phyloP scores from a whole-genome alignment of 139 green algal genomes.

The Micractinium conductrix region DNA sequence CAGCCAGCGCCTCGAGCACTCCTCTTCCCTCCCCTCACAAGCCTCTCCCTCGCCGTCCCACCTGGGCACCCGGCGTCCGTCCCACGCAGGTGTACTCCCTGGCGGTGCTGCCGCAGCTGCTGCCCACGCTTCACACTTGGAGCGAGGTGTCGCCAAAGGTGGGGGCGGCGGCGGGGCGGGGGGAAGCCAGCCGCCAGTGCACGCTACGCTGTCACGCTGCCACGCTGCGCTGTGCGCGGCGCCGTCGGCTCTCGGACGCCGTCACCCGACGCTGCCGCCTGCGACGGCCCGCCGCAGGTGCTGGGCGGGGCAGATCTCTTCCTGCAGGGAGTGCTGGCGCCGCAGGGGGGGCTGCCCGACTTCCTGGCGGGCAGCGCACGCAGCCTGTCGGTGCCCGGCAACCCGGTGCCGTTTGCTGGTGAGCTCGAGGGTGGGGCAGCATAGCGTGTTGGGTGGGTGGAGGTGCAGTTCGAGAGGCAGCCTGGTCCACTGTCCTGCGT shows the following conservation, averaged over 20 bases:
- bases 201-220: not conserved
- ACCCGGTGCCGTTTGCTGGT: conserved; percentile 46
- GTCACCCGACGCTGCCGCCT: too few relatives aligned
- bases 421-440: too few relatives aligned
- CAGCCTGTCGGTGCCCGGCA: conserved; percentile 35
- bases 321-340: conserved; percentile 43
- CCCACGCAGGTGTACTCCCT: conserved; percentile 44
- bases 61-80: too few relatives aligned
- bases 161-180: too few relatives aligned
- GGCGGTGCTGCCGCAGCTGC: conserved; percentile 26
- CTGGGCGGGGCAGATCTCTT: conserved; percentile 49
- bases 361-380: conserved; percentile 34
- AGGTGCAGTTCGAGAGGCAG: too few relatives aligned
- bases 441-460: too few relatives aligned
- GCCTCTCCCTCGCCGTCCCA: too few relatives aligned
- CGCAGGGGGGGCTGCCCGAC: conserved; percentile 7
- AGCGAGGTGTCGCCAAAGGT: not conserved
- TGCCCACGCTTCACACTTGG: conserved; percentile 35
- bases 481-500: too few relatives aligned
- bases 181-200: too few relatives aligned
- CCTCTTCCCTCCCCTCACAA: too few relatives aligned
- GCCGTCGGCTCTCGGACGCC: too few relatives aligned
- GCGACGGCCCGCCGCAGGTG: conserved; percentile 18
- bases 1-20: too few relatives aligned
- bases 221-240: not conserved